Conservation (phyloP, 495 filamentous ascomycete genomes). For the Astrothelium macrocarpum region DNA sequence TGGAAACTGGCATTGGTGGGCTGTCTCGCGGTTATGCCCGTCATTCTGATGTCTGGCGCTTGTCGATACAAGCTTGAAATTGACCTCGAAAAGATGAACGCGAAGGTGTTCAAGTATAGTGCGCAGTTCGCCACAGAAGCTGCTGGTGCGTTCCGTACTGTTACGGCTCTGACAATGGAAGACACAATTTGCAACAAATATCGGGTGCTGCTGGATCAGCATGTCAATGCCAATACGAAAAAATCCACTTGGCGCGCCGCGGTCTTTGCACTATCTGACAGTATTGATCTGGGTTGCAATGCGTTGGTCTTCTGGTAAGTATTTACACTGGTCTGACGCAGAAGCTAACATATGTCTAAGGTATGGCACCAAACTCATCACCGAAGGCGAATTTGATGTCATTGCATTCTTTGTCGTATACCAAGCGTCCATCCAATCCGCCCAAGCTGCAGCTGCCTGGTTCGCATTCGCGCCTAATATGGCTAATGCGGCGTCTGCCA, state of each 20-base stretch:
- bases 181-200: constrained; percentile 21
- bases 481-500: constrained; percentile 6
- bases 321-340: constrained; percentile 4
- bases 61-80: constrained; percentile 32
- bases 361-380: constrained; percentile 6
- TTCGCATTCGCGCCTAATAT: constrained; percentile 8
- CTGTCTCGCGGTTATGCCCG: constrained; percentile 27
- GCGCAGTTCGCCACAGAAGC: constrained; percentile 41
- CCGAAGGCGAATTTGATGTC: constrained; percentile 6
- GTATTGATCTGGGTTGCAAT: constrained; percentile 6
- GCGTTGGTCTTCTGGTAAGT: constrained; percentile 6
- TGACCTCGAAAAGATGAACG: constrained; percentile 7
- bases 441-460: constrained; percentile 7
- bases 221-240: constrained; percentile 7
- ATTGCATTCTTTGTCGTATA: constrained; percentile 8
- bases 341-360: constrained; percentile 1
- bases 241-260: constrained; percentile 4
- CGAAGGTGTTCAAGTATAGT: constrained; percentile 24
- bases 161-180: constrained; percentile 42
- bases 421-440: constrained; percentile 5
- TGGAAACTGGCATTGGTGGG: constrained; percentile 30
- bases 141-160: constrained; percentile 45
- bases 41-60: constrained; percentile 17
- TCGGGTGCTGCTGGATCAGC: constrained; percentile 7
- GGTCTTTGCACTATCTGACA: constrained; percentile 5